A percentile compares a stretch with the other conserved stretches of the same genome.
These are phyloP conservation scores for Zymoseptoria brevis DNA, from an alignment of 2,329 filamentous ascomycete species.

Conservation along the genomic window DNA sequence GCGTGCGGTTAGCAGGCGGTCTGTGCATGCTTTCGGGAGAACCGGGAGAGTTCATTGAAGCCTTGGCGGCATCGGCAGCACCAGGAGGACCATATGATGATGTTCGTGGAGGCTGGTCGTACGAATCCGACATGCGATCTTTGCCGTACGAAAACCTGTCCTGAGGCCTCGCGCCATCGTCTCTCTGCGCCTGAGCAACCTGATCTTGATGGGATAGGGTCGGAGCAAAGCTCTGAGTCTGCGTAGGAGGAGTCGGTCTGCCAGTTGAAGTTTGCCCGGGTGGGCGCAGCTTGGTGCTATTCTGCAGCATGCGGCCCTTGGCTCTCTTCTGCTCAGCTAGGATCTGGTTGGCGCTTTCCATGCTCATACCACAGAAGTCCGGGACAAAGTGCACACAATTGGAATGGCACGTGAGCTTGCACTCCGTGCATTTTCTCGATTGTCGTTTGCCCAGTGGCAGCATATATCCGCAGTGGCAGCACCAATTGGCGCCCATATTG, in stretches of 20 bases:
- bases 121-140: conserved; percentile 32
- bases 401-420: conserved; percentile 81
- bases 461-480: conserved; percentile 96
- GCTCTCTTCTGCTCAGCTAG: conserved; percentile 75
- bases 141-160: conserved; percentile 44
- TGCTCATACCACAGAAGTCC: conserved; percentile 98
- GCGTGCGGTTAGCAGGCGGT: conserved; percentile 42
- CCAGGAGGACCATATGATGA: conserved; percentile 34
- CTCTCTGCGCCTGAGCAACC: conserved; percentile 16
- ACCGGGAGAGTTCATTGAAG: conserved; percentile 36
- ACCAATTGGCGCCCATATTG: conserved; percentile 98
- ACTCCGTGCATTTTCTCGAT: conserved; percentile 91
- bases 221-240: conserved; percentile 31
- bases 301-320: conserved; percentile 41
- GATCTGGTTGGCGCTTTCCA: conserved; percentile 93
- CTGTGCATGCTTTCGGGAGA: conserved; percentile 42
- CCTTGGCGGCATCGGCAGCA: conserved; percentile 43
- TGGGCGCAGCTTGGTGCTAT: conserved; percentile 51
- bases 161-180: conserved; percentile 17
- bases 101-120: conserved; percentile 32
- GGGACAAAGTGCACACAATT: conserved; percentile 91
- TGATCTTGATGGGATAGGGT: conserved; percentile 32
- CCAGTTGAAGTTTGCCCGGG: conserved; percentile 28
- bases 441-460: conserved; percentile 92
- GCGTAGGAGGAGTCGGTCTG: conserved; percentile 38